Conservation (phyloP, 352 stramenopile species). For the Pythium guiyangense region DNA sequence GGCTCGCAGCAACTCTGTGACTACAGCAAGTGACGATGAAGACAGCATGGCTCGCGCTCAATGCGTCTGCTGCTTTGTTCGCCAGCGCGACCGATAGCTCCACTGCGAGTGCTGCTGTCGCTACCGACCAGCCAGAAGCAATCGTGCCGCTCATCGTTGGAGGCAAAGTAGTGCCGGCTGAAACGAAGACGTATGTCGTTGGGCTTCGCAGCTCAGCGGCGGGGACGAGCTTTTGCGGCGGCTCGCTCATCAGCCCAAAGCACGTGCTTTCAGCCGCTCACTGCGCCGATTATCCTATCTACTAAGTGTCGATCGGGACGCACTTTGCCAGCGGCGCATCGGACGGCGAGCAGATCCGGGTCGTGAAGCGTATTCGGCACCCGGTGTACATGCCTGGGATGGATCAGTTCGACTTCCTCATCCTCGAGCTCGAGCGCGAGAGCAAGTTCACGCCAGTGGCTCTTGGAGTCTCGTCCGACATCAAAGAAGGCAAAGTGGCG, state of each 20-base stretch:
- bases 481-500: slow-evolving; percentile 3
- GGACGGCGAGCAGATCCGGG: slow-evolving; percentile 42
- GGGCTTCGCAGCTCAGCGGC: slow-evolving; percentile 15
- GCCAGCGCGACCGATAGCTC: not conserved
- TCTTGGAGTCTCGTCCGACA: slow-evolving; percentile 18
- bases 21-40: not conserved
- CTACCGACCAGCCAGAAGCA: slow-evolving; percentile 3
- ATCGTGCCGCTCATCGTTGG: slow-evolving; percentile 46
- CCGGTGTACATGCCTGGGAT: slow-evolving; percentile 37
- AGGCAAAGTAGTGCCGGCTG: slow-evolving; percentile 29
- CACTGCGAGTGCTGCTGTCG: not conserved
- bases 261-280: slow-evolving; percentile 45
- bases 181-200: slow-evolving; percentile 27
- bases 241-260: slow-evolving; percentile 41
- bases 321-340: slow-evolving; percentile 41
- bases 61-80: not conserved
- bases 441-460: slow-evolving; percentile 29
- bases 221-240: slow-evolving; percentile 21
- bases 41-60: not conserved
- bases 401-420: slow-evolving; percentile 49
- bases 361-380: slow-evolving; percentile 38
- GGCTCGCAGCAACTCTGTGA: not conserved
- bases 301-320: slow-evolving; percentile 48
- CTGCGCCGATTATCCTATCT: slow-evolving; percentile 24
- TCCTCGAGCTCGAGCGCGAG: slow-evolving; percentile 41